Evolutionary conservation across 1,139 yeast genomes (phyloP), one percentile per base, ranked within the genome.

Genomic region (Magnusiomyces ingens): DNA sequence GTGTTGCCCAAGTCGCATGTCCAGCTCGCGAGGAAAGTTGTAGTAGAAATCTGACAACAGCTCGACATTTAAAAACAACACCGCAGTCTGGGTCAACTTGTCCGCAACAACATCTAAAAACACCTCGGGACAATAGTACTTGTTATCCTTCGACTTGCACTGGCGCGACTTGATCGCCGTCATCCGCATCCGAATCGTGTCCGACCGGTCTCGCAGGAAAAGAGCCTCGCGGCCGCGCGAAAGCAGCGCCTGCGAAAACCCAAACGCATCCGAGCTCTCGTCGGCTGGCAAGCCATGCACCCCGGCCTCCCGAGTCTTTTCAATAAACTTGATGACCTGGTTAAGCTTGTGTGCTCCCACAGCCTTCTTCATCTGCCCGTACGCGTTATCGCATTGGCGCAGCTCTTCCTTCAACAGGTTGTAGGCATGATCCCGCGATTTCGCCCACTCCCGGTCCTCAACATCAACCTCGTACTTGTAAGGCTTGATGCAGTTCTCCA

Each of bases 401-500:
- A 89, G 71, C 69, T 94, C 99, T 67, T 93, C 97, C 62, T 83
- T 84, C 56, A 94, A 69, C 56, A 94, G 70, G 45, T 72, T 73
- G 15, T 81, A 79, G 0, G 98, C 79, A 65, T 86, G 95, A 35
- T 87, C 95, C 59, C 88, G 81, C 43, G 96, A 84, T 13, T 79
- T 67, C 42, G 76, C 72, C 99, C 99, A 94, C 67, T 94, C 99
- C 46, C 96, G 77, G 64, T 90, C 96, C 65, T 93, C 99, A 48
- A 93, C 80, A 67, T 94, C 99, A 57, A 94, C 91, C 67, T 94
- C 99, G 68, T 93, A 93, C 70, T 94, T 94, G 72, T 85, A 93
- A 1, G 99, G 99, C 68, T 94, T 94, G 64, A 94, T 91, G 72
- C 98, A 91, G 69, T 93, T 94, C 66, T 94, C 99, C 15, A 94